Percentiles rank a stretch among this genome's conserved stretches.
phyloP scores from a whole-genome alignment of 1,284 basidiomycete species.

The Ceratorhiza oryzae-sativae region DNA sequence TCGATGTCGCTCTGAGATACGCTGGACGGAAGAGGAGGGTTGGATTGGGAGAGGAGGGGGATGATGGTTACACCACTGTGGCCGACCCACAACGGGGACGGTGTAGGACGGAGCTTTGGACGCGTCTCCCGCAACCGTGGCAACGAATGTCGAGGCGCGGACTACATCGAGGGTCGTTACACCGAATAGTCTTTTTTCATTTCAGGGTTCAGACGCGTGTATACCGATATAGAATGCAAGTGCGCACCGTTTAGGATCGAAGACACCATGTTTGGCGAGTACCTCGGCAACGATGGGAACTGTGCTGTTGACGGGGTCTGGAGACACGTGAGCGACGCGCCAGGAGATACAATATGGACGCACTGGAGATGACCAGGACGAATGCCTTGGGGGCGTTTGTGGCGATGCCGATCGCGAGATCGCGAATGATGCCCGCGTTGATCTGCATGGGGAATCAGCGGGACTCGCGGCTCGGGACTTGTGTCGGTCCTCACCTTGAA shows the following conservation, averaged over 20 bases:
- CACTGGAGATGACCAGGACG: conserved; percentile 89
- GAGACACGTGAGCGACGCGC: background rate
- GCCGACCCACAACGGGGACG: conserved; percentile 93
- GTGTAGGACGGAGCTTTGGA: conserved; percentile 71
- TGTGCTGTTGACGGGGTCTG: conserved; percentile 75
- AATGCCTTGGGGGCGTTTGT: conserved; percentile 88
- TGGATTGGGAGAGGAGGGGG: conserved; percentile 92
- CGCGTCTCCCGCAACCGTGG: conserved; percentile 75
- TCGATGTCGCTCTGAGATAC: conserved; percentile 60
- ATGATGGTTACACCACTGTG: conserved; percentile 98
- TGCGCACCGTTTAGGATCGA: conserved; percentile 84
- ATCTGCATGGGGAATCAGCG: conserved; percentile 61
- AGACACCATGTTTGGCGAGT: conserved; percentile 90
- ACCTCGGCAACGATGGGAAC: conserved; percentile 97
- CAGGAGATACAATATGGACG: background rate
- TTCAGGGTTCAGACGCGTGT: conserved; percentile 9
- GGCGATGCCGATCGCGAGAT: conserved; percentile 90
- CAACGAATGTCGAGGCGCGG: conserved; percentile 93
- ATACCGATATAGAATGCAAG: background rate
- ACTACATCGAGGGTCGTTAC: conserved; percentile 98
- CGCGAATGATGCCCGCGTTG: conserved; percentile 96
- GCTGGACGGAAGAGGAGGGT: conserved; percentile 68
- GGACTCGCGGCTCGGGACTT: background rate
- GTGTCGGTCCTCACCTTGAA: conserved; percentile 74
- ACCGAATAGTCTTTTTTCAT: conserved; percentile 79